A percentile compares a stretch with the other conserved stretches of the same genome.
These are phyloP conservation scores for Sphenostylis stenocarpa DNA, from an alignment of 306 rosid species.

Conservation along the genomic window DNA sequence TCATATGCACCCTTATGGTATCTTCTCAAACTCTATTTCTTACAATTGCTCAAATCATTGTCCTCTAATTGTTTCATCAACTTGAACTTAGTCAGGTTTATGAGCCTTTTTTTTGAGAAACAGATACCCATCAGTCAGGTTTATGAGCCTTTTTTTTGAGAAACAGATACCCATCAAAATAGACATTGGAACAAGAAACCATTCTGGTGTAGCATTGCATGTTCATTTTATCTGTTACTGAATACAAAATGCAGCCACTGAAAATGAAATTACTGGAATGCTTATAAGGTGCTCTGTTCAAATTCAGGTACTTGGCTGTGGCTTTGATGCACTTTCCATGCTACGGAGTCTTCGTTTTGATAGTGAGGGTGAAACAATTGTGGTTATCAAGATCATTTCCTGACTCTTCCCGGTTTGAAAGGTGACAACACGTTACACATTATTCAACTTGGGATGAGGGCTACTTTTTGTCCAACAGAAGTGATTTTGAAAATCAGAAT, in stretches of 20 bases:
- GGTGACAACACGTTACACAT: conserved; percentile 25
- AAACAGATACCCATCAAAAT: too few species aligned
- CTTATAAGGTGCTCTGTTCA: not conserved
- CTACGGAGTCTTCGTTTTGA: conserved; percentile 56
- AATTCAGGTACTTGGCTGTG: conserved; percentile 75
- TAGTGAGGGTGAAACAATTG: conserved; percentile 52
- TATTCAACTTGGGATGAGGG: not conserved
- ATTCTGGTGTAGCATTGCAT: too few species aligned
- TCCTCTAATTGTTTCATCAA: not conserved
- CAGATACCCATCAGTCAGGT: too few species aligned
- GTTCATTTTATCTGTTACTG: too few species aligned
- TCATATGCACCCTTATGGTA: conserved; percentile 81
- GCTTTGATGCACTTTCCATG: conserved; percentile 82
- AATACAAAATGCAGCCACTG: too few species aligned
- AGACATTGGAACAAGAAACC: too few species aligned
- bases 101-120: too few species aligned
- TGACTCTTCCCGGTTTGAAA: conserved; percentile 41
- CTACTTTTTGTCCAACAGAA: too few species aligned
- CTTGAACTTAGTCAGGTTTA: not conserved
- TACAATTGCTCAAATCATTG: conserved; percentile 5
- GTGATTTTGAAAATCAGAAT: conserved; percentile 16
- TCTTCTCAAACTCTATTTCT: conserved; percentile 6
- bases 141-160: too few species aligned
- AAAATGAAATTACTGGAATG: not conserved
- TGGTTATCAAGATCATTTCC: conserved; percentile 61